Base-by-base conservation (phyloP, 192 early-diverging fungal genomes). In the Umbelopsis isabellina region DNA sequence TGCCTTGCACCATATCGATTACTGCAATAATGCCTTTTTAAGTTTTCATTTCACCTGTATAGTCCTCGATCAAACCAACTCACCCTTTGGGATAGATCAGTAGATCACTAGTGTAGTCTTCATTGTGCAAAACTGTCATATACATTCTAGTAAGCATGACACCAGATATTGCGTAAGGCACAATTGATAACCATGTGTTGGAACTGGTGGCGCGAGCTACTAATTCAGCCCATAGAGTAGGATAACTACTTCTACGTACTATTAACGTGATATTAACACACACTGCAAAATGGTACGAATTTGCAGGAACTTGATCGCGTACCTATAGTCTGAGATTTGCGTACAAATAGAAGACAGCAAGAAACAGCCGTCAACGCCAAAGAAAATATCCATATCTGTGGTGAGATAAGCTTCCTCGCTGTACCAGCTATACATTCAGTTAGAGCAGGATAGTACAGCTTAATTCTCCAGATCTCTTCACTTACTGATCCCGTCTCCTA, bases 1-100 rank as follows among this genome's bases (percentile, higher is more conserved):
- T 78, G 71, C 49, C 65, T 46, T 61, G 67, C 76, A 15, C 68
- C 74, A 23, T 46, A 45, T 44, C 64, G 67, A 50, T 74, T 67
- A 16, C 72, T 74, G 18, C 37, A 41, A 41, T 41, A 41, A 9
- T 41, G 37, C 1, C 37, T 4, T 1, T 4, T 41, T 25, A 47
- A 35, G 16, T 16, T 13, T 16, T 35, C 30, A 8, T 1, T 35
- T 16, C 11, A 35, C 13, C 13, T 13, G 30, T 35, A 35, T 33
- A 0, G 13, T 18, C 27, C 27, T 61, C 33, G 7, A 52, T 9
- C 37, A 30, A 1, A 5, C 10, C 37, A 41, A 15, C 55, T 61
- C 33, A 61, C 55, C 55, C 55, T 61, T 61, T 25, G 13, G 55
- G 55, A 61, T 61, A 61, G 16, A 61, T 61, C 16, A 61, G 37